Percentiles rank a stretch among this genome's conserved stretches.
These are phyloP conservation scores for Rosa hybrid DNA, from an alignment of 331 rosid genomes.

Conservation along the genomic window DNA sequence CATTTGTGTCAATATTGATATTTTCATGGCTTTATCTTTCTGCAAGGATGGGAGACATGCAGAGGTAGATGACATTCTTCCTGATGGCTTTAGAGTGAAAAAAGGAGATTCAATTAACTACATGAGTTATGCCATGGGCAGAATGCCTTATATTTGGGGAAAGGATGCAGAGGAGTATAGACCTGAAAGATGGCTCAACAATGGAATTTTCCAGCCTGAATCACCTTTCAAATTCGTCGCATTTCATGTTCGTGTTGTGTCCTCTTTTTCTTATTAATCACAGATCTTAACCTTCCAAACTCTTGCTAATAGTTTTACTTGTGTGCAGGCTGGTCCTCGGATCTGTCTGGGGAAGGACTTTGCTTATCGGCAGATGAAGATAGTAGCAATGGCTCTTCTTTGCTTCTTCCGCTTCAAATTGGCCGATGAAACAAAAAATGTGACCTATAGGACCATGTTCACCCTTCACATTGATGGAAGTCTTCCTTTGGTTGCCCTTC, in stretches of 20 bases:
- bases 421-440: slow-evolving; percentile 37
- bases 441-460: slow-evolving; percentile 64
- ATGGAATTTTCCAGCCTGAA: slow-evolving; percentile 57
- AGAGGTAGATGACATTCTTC: slow-evolving; percentile 54
- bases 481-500: slow-evolving; percentile 51
- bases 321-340: slow-evolving; percentile 72
- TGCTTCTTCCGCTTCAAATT: slow-evolving; percentile 58
- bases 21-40: neutral
- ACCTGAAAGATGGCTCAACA: slow-evolving; percentile 75
- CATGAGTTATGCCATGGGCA: slow-evolving; percentile 70
- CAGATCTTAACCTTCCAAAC: neutral
- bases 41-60: slow-evolving; percentile 58
- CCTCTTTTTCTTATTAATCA: neutral
- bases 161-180: slow-evolving; percentile 58
- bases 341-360: slow-evolving; percentile 80
- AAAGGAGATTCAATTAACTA: slow-evolving; percentile 68
- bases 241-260: slow-evolving; percentile 54
- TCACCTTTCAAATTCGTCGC: slow-evolving; percentile 76
- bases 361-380: slow-evolving; percentile 90
- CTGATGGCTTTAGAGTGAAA: slow-evolving; percentile 56
- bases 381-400: slow-evolving; percentile 56
- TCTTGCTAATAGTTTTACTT: neutral
- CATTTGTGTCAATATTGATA: neutral
- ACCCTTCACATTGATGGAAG: slow-evolving; percentile 76
- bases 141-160: slow-evolving; percentile 81